phyloP scores from a whole-genome alignment of 192 early-diverging fungal genomes.

The Obelidium mucronatum region DNA sequence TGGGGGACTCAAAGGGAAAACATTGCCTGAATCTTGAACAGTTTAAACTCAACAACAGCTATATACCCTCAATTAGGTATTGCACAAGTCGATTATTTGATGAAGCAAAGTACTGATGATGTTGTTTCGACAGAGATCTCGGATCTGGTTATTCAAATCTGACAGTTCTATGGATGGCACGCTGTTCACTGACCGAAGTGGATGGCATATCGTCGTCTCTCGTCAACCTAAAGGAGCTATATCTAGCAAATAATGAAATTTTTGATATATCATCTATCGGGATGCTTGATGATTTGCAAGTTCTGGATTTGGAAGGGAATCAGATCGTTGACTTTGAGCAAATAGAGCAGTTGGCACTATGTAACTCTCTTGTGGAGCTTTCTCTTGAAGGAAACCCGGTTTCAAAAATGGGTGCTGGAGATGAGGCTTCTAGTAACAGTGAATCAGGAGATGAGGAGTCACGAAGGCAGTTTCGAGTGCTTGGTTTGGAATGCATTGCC shows the following conservation, averaged over 20 bases:
- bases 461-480: background rate
- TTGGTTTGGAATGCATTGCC: slow-evolving; percentile 33
- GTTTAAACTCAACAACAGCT: slow-evolving; percentile 56
- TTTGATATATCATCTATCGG: slow-evolving; percentile 42
- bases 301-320: slow-evolving; percentile 60
- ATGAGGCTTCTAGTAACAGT: background rate
- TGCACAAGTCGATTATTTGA: background rate
- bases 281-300: slow-evolving; percentile 50
- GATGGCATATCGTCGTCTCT: slow-evolving; percentile 48
- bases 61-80: slow-evolving; percentile 49
- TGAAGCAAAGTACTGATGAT: background rate
- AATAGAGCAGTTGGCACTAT: slow-evolving; percentile 54
- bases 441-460: background rate
- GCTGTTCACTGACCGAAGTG: slow-evolving; percentile 47
- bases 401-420: background rate
- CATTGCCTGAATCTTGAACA: too few species aligned
- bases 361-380: slow-evolving; percentile 38
- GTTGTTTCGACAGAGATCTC: slow-evolving; percentile 49
- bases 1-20: too few species aligned
- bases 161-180: slow-evolving; percentile 53
- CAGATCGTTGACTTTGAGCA: slow-evolving; percentile 41
- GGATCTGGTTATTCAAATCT: slow-evolving; percentile 53
- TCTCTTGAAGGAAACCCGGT: slow-evolving; percentile 51
- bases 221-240: slow-evolving; percentile 40
- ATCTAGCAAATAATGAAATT: slow-evolving; percentile 57